Conservation (phyloP, 768 basidiomycete genomes). For the Mycena filopes region DNA sequence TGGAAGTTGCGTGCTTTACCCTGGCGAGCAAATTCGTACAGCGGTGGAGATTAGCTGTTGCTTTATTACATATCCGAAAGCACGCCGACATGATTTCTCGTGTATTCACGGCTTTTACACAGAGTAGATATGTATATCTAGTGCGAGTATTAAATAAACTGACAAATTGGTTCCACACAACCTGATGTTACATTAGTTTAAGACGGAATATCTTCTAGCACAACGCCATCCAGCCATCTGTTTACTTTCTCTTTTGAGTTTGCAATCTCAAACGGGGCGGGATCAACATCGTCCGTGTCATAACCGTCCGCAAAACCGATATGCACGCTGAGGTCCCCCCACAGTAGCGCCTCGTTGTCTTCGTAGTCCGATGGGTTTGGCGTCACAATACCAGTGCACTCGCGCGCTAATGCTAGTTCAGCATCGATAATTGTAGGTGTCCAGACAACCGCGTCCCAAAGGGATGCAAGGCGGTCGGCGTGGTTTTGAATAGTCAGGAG, state of each 20-base stretch:
- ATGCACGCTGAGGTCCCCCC: neutral
- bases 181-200: too few species aligned
- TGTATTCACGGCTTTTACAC: neutral
- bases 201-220: too few species aligned
- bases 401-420: neutral
- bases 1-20: neutral
- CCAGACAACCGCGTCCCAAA: conserved; percentile 12
- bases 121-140: too few species aligned
- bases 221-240: conserved; percentile 11
- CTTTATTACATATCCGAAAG: conserved; percentile 3
- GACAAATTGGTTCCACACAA: too few species aligned
- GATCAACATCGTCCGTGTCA: neutral
- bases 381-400: conserved; percentile 12
- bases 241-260: conserved; percentile 12
- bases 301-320: neutral
- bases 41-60: neutral
- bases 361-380: conserved; percentile 13
- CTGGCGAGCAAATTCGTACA: neutral
- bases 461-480: conserved; percentile 4
- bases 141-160: too few species aligned
- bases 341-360: neutral
- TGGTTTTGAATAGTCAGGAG: conserved; percentile 16
- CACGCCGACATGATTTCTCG: conserved; percentile 13
- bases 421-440: neutral
- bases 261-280: conserved; percentile 7